A percentile compares a stretch with the other conserved stretches of the same genome.
Conservation (phyloP, 805 yeast species). For the Hanseniaspora pseudoguilliermondii region DNA sequence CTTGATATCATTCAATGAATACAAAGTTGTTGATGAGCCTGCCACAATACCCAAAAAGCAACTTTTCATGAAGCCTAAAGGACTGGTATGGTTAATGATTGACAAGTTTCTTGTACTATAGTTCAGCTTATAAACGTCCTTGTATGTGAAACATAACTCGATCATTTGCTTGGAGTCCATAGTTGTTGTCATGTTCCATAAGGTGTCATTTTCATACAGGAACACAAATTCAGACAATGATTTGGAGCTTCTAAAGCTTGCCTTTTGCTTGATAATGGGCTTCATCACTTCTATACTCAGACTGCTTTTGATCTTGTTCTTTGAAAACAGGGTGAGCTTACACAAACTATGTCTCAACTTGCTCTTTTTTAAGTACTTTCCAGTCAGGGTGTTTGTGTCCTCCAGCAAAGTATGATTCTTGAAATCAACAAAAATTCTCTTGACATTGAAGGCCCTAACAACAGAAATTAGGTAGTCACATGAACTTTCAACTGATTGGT, state of each 20-base stretch:
- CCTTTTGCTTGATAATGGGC: conserved; percentile 16
- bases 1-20: conserved; percentile 67
- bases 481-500: conserved; percentile 59
- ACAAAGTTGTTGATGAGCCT: conserved; percentile 74
- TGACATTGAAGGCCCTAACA: conserved; percentile 57
- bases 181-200: conserved; percentile 22
- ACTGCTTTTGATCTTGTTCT: conserved; percentile 22
- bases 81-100: conserved; percentile 70
- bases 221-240: conserved; percentile 24
- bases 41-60: conserved; percentile 69
- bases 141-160: conserved; percentile 73
- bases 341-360: conserved; percentile 20
- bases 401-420: conserved; percentile 17
- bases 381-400: conserved; percentile 19
- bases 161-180: conserved; percentile 50
- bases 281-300: conserved; percentile 18
- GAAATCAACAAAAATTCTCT: conserved; percentile 61
- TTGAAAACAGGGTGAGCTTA: conserved; percentile 24
- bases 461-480: conserved; percentile 51
- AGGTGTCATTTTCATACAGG: conserved; percentile 22
- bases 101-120: conserved; percentile 65
- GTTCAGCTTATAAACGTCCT: conserved; percentile 80
- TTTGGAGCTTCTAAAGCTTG: conserved; percentile 22
- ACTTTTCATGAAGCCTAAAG: conserved; percentile 83
- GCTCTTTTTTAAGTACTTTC: conserved; percentile 19